Evolutionary conservation across 768 basidiomycete genomes (phyloP).

Genomic region (Terana coerulea): DNA sequence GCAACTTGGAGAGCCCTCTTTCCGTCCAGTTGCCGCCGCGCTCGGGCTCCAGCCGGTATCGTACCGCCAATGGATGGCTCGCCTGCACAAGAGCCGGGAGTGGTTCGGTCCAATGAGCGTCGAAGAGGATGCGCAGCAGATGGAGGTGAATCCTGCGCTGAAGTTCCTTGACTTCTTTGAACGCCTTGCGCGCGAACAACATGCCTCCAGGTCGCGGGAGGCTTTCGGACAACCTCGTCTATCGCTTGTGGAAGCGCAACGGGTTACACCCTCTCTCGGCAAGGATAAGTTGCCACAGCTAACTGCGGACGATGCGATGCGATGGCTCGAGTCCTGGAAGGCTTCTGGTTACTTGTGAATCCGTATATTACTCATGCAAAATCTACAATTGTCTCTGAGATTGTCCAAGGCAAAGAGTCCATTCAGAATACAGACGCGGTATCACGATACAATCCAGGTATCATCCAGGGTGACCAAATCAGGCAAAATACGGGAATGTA

Average conservation of each 20-base stretch:
- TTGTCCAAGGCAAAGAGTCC: too few relatives aligned
- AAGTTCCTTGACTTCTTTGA: constrained; percentile 23
- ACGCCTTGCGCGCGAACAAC: neutral
- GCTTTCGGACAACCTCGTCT: constrained; percentile 1
- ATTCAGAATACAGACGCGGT: too few relatives aligned
- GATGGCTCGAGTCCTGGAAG: constrained; percentile 11
- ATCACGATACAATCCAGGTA: too few relatives aligned
- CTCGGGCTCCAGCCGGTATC: constrained; percentile 24
- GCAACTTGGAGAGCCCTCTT: constrained; percentile 15
- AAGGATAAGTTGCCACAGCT: neutral
- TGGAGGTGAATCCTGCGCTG: constrained; percentile 24
- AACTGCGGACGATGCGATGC: neutral
- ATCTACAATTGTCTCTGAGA: too few relatives aligned
- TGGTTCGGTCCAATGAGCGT: neutral
- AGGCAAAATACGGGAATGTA: too few relatives aligned
- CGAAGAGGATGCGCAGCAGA: constrained; percentile 8
- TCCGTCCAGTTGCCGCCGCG: constrained; percentile 5
- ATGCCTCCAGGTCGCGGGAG: neutral
- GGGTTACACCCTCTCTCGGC: neutral
- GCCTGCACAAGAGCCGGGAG: constrained; percentile 7
- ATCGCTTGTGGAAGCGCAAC: neutral
- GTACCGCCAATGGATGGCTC: constrained; percentile 23
- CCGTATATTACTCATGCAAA: too few relatives aligned
- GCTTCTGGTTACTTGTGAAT: constrained; percentile 2
- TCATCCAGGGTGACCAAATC: too few relatives aligned